Conservation (phyloP, 2,329 filamentous ascomycete species). For the Penicillium frequentans region DNA sequence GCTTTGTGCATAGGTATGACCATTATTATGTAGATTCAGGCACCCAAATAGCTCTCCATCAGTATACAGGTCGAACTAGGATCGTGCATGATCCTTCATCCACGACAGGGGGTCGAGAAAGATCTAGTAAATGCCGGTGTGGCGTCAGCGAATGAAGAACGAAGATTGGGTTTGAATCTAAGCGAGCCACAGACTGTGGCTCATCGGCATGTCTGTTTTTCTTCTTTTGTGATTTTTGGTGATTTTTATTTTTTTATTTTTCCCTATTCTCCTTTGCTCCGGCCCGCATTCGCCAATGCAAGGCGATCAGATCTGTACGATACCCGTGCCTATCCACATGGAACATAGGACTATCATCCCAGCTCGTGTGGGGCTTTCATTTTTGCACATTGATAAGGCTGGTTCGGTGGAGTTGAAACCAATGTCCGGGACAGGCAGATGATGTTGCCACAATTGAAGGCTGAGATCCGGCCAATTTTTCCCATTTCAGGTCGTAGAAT, state of each 20-base stretch:
- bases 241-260: not conserved
- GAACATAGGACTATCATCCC: not conserved
- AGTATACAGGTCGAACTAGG: not conserved
- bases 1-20: constrained; percentile 6
- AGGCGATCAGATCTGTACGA: constrained; percentile 15
- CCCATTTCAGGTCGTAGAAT: not conserved
- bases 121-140: constrained; percentile 6
- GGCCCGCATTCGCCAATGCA: constrained; percentile 11
- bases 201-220: not conserved
- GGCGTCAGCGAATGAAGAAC: not conserved
- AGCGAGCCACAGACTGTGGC: not conserved
- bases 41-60: not conserved
- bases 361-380: not conserved
- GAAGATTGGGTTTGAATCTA: constrained; percentile 3
- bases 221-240: not conserved
- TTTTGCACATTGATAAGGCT: not conserved
- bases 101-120: not conserved
- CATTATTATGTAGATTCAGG: not conserved
- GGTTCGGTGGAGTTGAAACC: not conserved
- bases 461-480: not conserved
- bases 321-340: constrained; percentile 15
- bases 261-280: constrained; percentile 3
- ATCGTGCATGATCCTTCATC: not conserved
- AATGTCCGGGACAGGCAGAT: not conserved
- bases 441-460: not conserved